Evolutionary conservation across 1,284 basidiomycete species (phyloP).

Genomic region (Ganoderma meredithae): DNA sequence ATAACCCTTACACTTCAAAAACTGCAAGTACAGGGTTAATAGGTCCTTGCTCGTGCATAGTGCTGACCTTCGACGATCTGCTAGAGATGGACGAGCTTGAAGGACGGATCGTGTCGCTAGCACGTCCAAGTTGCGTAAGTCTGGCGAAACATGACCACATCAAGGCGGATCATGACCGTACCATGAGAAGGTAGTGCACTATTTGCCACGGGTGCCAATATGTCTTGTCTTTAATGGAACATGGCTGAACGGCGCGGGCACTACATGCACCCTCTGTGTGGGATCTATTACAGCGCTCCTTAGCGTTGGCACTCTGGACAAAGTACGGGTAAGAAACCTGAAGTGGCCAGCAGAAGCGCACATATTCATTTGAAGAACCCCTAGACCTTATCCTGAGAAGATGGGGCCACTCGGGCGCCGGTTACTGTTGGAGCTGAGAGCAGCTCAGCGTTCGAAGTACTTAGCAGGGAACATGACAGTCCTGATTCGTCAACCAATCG

Average conservation of each 20-base stretch:
- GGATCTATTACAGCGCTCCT: background rate
- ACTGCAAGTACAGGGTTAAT: background rate
- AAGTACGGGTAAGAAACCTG: background rate
- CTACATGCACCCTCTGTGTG: background rate
- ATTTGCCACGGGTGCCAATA: background rate
- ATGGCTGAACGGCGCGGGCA: background rate
- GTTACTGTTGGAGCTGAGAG: background rate
- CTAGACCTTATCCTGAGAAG: conserved; percentile 1
- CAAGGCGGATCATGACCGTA: background rate
- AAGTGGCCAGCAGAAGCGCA: background rate
- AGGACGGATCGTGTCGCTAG: background rate
- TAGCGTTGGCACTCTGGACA: background rate
- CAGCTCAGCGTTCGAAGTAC: background rate
- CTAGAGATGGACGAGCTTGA: background rate
- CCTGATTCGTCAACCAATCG: background rate
- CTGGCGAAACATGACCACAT: background rate
- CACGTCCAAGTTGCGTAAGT: background rate
- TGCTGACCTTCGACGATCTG: background rate
- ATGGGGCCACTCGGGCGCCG: background rate
- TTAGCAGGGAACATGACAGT: background rate
- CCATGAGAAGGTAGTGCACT: background rate
- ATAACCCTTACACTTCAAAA: background rate
- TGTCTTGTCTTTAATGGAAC: background rate
- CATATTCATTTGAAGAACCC: background rate
- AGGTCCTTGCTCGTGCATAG: background rate